Evolutionary conservation across 805 yeast genomes (phyloP).

Genomic region (Scheffersomyces ergatensis): DNA sequence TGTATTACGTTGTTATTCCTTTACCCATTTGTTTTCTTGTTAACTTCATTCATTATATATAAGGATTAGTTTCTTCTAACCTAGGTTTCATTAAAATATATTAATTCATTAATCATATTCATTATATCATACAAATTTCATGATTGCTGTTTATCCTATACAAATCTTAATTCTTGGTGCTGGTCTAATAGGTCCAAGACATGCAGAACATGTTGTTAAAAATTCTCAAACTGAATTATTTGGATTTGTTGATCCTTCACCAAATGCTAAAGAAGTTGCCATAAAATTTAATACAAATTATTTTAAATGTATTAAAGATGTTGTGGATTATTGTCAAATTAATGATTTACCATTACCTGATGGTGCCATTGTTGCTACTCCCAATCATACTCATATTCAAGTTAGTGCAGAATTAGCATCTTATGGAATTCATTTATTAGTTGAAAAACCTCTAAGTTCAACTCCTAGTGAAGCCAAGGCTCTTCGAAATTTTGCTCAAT

Average conservation of each 20-base stretch:
- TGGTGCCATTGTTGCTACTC: conserved; percentile 40
- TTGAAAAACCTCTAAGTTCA: conserved; percentile 37
- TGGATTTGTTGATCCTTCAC: conserved; percentile 34
- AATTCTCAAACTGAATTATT: conserved; percentile 23
- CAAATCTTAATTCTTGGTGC: conserved; percentile 31
- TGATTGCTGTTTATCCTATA: not conserved
- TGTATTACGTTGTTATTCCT: too few relatives aligned
- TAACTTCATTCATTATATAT: too few relatives aligned
- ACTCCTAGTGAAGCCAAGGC: conserved; percentile 28
- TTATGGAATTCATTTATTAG: conserved; percentile 30
- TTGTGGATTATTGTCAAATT: conserved; percentile 20
- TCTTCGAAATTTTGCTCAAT: conserved; percentile 19
- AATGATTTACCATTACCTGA: conserved; percentile 21
- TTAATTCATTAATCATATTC: too few relatives aligned
- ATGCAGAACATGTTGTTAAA: conserved; percentile 29
- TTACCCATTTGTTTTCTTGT: too few relatives aligned
- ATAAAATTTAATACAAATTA: conserved; percentile 16
- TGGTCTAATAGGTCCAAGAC: conserved; percentile 41
- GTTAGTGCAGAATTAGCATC: conserved; percentile 29
- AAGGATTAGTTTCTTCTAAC: too few relatives aligned
- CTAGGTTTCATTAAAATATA: too few relatives aligned
- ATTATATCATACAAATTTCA: too few relatives aligned
- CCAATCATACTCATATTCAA: conserved; percentile 36
- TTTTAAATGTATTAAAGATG: conserved; percentile 19
- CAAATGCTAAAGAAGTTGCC: conserved; percentile 24